A percentile compares a stretch with the other conserved stretches of the same genome.
These are phyloP conservation scores for Groenewaldozyma sp. DNA, from an alignment of 1,139 yeast genomes.

Conservation along the genomic window DNA sequence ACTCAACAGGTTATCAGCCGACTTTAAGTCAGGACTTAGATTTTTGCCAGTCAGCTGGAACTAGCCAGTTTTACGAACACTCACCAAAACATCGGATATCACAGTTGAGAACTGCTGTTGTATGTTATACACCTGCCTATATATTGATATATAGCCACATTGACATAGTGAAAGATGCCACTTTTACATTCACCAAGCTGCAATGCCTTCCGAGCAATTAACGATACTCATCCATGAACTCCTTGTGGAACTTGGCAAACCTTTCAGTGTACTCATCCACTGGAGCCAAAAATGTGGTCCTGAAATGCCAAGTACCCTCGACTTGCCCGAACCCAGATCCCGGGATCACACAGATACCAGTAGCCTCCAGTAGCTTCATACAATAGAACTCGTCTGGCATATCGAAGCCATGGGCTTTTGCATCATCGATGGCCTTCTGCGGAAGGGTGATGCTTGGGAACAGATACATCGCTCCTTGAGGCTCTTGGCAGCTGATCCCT, in stretches of 20 bases:
- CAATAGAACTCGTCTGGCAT: constrained; percentile 81
- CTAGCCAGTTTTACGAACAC: no score
- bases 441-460: constrained; percentile 73
- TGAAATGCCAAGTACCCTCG: constrained; percentile 77
- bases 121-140: no score
- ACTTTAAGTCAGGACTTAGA: no score
- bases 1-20: constrained; percentile 69
- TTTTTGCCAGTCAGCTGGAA: no score
- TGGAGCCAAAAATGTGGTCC: constrained; percentile 95
- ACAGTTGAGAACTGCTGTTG: no score
- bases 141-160: no score
- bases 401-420: constrained; percentile 44
- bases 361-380: constrained; percentile 62
- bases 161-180: no score
- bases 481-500: constrained; percentile 75
- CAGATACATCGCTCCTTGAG: constrained; percentile 96
- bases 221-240: constrained; percentile 53
- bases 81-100: no score
- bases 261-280: constrained; percentile 78
- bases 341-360: constrained; percentile 98
- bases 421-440: constrained; percentile 50
- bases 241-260: constrained; percentile 69
- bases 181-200: no score
- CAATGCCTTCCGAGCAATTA: no score
- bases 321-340: constrained; percentile 96